These are phyloP conservation scores for Zymoseptoria passerinii DNA, from an alignment of 2,329 filamentous ascomycete species.

Conservation along the genomic window DNA sequence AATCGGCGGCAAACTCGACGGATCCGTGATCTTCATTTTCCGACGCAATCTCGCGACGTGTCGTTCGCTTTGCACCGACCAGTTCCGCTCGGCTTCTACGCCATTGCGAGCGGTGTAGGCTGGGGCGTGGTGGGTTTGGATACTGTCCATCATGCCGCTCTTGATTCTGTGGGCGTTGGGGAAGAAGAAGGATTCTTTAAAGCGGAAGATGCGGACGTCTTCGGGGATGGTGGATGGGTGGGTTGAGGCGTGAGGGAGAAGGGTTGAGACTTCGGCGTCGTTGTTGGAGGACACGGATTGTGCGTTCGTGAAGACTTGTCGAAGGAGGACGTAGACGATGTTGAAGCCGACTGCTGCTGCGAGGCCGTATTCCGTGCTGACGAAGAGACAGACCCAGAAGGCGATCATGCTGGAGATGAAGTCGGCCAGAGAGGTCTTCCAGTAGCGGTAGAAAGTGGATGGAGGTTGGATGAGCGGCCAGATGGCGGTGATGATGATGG, in stretches of 20 bases:
- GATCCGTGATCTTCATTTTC: constrained; percentile 30
- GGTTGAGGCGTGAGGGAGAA: constrained; percentile 5
- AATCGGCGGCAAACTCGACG: constrained; percentile 32
- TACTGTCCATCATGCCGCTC: constrained; percentile 41
- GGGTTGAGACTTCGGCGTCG: constrained; percentile 10
- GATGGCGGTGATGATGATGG: constrained; percentile 59
- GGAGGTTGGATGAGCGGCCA: constrained; percentile 53
- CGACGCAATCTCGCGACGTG: constrained; percentile 41
- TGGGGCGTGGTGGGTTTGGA: constrained; percentile 42
- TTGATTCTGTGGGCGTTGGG: constrained; percentile 51
- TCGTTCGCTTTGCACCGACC: constrained; percentile 47
- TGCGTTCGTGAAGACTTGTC: constrained; percentile 47
- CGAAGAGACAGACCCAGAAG: constrained; percentile 57
- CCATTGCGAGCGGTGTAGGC: constrained; percentile 32
- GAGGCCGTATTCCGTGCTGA: constrained; percentile 53
- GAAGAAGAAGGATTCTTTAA: constrained; percentile 53
- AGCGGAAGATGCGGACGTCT: constrained; percentile 49
- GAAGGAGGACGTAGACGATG: constrained; percentile 47
- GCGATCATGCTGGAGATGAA: constrained; percentile 56
- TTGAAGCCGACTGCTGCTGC: constrained; percentile 47
- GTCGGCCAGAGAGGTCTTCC: constrained; percentile 56
- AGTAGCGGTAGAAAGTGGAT: constrained; percentile 54
- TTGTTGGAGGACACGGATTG: constrained; percentile 18
- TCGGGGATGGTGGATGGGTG: constrained; percentile 27
- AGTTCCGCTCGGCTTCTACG: constrained; percentile 39